phyloP scores from a whole-genome alignment of 2,329 filamentous ascomycete species.

The Colletotrichum neosansevieriae region DNA sequence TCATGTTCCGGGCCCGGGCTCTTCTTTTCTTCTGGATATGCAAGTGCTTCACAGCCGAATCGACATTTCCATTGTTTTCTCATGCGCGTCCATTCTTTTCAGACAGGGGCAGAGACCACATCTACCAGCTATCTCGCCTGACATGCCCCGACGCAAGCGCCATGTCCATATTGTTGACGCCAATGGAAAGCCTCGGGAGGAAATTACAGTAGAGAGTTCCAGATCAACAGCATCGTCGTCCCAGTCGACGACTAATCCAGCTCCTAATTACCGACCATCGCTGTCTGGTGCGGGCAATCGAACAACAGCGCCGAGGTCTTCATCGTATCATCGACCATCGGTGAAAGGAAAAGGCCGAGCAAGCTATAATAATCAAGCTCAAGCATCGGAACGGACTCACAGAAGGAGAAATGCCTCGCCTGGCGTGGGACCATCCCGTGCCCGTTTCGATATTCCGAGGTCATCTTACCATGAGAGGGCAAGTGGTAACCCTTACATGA shows the following conservation, averaged over 20 bases:
- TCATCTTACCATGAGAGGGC: too few relatives aligned
- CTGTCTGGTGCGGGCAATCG: neutral
- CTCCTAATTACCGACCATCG: neutral
- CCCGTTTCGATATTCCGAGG: too few relatives aligned
- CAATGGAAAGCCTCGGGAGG: neutral
- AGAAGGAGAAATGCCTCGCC: too few relatives aligned
- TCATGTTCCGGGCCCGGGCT: neutral
- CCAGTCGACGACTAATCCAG: conserved; percentile 1
- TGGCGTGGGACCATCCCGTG: too few relatives aligned
- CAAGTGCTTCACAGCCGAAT: conserved; percentile 4
- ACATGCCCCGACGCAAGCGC: neutral
- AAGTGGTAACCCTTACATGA: too few relatives aligned
- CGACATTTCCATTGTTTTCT: neutral
- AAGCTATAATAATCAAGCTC: neutral
- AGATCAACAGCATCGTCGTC: neutral
- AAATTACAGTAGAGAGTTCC: neutral
- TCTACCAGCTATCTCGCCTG: neutral
- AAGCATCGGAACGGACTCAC: neutral
- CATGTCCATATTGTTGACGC: neutral
- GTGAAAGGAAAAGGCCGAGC: neutral
- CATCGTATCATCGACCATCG: neutral
- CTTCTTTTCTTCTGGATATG: conserved; percentile 10
- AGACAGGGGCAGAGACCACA: neutral
- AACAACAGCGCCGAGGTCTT: neutral
- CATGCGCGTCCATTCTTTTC: neutral